Conservation (phyloP, 164 flowering plant genomes). For the Cinnamomum micranthum region DNA sequence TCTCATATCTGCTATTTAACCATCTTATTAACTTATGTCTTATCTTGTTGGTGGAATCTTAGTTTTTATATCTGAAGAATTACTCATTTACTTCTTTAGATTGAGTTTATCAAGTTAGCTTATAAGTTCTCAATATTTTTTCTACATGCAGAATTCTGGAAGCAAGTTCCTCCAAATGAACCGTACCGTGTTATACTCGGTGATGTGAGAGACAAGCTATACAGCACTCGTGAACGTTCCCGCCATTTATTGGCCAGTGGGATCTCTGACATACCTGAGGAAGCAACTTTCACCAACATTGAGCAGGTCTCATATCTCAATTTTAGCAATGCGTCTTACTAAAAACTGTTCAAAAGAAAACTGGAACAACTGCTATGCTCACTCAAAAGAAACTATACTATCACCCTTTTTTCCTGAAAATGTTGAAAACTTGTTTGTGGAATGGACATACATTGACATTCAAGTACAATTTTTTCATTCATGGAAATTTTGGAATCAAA, state of each 20-base stretch:
- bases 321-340: neutral
- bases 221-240: constrained; percentile 85
- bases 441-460: neutral
- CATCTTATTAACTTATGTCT: neutral
- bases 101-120: neutral
- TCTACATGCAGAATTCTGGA: constrained; percentile 81
- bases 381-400: neutral
- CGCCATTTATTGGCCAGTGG: constrained; percentile 72
- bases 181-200: constrained; percentile 96
- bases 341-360: neutral
- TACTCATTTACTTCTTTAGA: neutral
- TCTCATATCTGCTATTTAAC: neutral
- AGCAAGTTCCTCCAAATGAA: constrained; percentile 80
- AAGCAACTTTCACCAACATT: constrained; percentile 69
- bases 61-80: neutral
- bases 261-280: constrained; percentile 81
- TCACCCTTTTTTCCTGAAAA: neutral
- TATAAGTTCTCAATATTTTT: neutral
- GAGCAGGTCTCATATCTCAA: constrained; percentile 55
- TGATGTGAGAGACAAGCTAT: constrained; percentile 89
- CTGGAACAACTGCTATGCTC: neutral
- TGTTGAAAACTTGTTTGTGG: neutral
- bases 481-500: neutral
- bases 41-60: neutral
- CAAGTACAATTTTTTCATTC: neutral